These are phyloP conservation scores for Termitomyces sp. DNA, from an alignment of 768 basidiomycete species.

Conservation along the genomic window DNA sequence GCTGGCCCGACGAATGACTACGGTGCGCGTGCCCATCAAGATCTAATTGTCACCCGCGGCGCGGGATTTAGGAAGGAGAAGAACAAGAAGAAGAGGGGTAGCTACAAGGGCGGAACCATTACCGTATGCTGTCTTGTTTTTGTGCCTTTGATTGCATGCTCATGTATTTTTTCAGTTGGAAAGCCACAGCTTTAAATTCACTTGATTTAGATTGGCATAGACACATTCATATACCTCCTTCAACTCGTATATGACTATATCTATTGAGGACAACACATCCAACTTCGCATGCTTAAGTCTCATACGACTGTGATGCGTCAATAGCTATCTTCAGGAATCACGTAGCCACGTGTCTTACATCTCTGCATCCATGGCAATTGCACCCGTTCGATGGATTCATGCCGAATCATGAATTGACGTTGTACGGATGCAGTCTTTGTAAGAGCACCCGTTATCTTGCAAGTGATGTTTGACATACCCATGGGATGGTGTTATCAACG, in stretches of 20 bases:
- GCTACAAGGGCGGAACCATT: constrained; percentile 92
- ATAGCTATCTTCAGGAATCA: not conserved
- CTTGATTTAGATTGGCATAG: constrained; percentile 13
- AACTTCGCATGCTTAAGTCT: not conserved
- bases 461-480: constrained; percentile 5
- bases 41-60: constrained; percentile 90
- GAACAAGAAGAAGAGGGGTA: constrained; percentile 98
- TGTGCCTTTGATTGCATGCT: not conserved
- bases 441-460: constrained; percentile 7
- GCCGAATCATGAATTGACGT: not conserved
- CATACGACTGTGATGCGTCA: not conserved
- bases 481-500: constrained; percentile 1
- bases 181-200: constrained; percentile 87
- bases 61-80: constrained; percentile 98
- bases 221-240: constrained; percentile 2
- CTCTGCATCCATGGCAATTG: constrained; percentile 4
- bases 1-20: constrained; percentile 74
- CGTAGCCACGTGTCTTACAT: constrained; percentile 6
- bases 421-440: constrained; percentile 10
- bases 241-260: not conserved
- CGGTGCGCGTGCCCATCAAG: constrained; percentile 77
- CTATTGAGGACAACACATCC: not conserved
- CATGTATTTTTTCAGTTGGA: constrained; percentile 48
- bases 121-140: constrained; percentile 49
- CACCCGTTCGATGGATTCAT: not conserved